phyloP scores from a whole-genome alignment of 2,329 filamentous ascomycete species.

The Alternaria gaisen region DNA sequence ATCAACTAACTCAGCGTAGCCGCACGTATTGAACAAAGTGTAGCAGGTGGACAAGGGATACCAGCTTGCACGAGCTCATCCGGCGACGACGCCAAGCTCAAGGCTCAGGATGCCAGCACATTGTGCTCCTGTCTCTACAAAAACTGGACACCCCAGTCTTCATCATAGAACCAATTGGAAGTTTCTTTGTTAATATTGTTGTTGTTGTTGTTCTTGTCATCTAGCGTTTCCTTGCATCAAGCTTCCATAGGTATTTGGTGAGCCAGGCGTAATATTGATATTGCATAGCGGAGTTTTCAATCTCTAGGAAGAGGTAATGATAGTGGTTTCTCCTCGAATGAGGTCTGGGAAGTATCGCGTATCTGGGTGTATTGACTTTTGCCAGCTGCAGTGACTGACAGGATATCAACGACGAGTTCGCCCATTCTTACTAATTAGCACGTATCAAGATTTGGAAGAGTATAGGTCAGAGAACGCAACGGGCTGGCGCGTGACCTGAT shows the following conservation, averaged over 20 bases:
- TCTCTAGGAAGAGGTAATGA: conserved; percentile 6
- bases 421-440: no score
- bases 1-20: conserved; percentile 44
- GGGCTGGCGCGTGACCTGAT: no score
- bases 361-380: no score
- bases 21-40: conserved; percentile 64
- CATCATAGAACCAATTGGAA: conserved; percentile 2
- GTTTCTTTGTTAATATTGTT: not conserved
- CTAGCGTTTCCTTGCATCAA: conserved; percentile 17
- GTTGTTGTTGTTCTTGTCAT: not conserved
- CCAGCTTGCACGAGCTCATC: conserved; percentile 63
- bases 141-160: conserved; percentile 47
- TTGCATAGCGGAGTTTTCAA: conserved; percentile 9
- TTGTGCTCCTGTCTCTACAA: conserved; percentile 60
- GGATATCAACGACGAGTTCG: no score
- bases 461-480: no score
- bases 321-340: not conserved
- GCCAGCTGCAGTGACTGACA: no score
- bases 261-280: conserved; percentile 9
- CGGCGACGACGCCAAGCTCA: conserved; percentile 49
- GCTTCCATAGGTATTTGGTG: conserved; percentile 8
- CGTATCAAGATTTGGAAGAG: no score
- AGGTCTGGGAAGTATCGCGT: no score
- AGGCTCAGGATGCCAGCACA: conserved; percentile 44
- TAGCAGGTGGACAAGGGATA: conserved; percentile 58